Base-by-base conservation (phyloP, 2,329 filamentous ascomycete species). In the Colletotrichum falcatum region DNA sequence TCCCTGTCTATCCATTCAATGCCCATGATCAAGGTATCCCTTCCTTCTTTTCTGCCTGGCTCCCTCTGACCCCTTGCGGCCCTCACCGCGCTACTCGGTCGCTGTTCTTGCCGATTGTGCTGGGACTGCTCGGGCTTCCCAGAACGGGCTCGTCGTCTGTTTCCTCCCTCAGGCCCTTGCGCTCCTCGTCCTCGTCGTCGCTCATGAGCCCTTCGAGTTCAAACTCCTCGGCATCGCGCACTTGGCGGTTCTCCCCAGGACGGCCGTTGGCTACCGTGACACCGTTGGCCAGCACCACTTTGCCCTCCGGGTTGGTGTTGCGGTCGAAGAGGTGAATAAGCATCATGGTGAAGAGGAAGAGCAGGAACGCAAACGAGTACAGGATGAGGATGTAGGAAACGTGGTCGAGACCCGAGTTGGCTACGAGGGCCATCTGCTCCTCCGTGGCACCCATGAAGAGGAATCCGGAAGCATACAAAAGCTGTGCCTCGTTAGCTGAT, bases 391-490 rank as follows among this genome's bases (percentile, higher is more conserved):
- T 90, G 80, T 98, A 99, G 6, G 95, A 92, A 51, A 98, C 93
- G 77, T 97, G 94, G 33, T 94, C 94, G 76, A 98, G 90, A 70
- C 90, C 87, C 0, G 93, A 92, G 48, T 89, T 84, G 49, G 89
- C 87, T 6, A 98, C 85, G 1, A 98, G 84, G 28, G 85, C 77
- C 93, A 98, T 97, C 81, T 98, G 96, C 82, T 99, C 95, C 79
- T 98, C 96, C 0, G 94, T 98, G 20, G 96, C 95, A 39, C 94
- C 93, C 94, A 98, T 97, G 83, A 99, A 99, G 49, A 99, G 87
- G 83, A 98, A 97, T 1, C 96, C 96, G 4, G 95, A 92, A 7
- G 95, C 94, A 77, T 93, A 97, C 35, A 99, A 88, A 49, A 98
- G 87, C 94, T 97, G 71, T 14, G 12, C 42, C 59, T 6, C 9